phyloP scores from a whole-genome alignment of 352 stramenopile genomes.

The Pythium dissotocum region DNA sequence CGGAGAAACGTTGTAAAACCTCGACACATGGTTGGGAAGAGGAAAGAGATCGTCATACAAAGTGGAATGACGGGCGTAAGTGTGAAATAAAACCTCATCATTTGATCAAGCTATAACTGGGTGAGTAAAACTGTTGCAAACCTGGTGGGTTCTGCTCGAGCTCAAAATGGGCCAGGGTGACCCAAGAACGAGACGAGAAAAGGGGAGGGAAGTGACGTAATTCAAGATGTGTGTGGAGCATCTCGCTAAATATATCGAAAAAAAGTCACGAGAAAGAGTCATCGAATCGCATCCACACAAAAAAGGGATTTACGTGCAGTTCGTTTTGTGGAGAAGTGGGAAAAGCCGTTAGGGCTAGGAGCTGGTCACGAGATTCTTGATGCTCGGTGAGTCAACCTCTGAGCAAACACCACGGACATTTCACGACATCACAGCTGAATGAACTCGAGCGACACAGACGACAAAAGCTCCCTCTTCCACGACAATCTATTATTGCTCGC shows the following conservation, averaged over 20 bases:
- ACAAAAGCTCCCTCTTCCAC: no score
- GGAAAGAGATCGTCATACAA: slow-evolving; percentile 8
- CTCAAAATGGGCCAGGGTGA: no score
- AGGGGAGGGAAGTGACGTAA: background rate
- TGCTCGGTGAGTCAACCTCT: no score
- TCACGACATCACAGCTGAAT: background rate
- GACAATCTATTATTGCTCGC: no score
- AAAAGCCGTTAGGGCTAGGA: background rate
- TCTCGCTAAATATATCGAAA: background rate
- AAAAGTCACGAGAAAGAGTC: background rate
- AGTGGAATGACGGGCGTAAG: background rate
- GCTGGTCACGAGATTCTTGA: background rate
- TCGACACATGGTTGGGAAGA: background rate
- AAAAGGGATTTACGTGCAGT: background rate
- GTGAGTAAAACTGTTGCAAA: slow-evolving; percentile 30
- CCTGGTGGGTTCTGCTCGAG: background rate
- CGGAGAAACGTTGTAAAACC: slow-evolving; percentile 21
- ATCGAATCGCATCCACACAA: background rate
- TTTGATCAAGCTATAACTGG: slow-evolving; percentile 27
- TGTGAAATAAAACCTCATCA: slow-evolving; percentile 21
- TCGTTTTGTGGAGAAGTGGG: background rate
- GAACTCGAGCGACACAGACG: no score
- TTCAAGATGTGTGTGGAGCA: background rate
- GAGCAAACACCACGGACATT: background rate
- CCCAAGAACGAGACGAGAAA: slow-evolving; percentile 17